Evolutionary conservation across 2,329 filamentous ascomycete species (phyloP).

Genomic region (Chaetomiaceae sp.): DNA sequence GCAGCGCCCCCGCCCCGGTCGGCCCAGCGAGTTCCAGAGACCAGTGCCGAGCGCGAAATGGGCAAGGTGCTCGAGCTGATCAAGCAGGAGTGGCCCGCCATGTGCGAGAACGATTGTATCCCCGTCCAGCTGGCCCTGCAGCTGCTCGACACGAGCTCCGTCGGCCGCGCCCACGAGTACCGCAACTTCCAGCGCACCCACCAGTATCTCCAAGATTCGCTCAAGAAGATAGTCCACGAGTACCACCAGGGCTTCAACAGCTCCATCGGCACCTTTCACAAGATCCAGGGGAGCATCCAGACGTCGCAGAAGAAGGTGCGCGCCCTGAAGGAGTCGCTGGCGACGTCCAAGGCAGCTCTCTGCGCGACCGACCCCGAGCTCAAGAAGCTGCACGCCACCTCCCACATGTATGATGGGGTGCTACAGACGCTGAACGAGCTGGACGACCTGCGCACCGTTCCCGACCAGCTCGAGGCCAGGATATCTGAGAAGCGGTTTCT

Average conservation of each 20-base stretch:
- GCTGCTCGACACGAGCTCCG: slow-evolving; percentile 87
- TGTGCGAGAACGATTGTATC: slow-evolving; percentile 83
- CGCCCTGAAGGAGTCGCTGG: slow-evolving; percentile 75
- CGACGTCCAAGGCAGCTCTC: slow-evolving; percentile 73
- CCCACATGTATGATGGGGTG: slow-evolving; percentile 86
- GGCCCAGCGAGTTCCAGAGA: slow-evolving; percentile 24
- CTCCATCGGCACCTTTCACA: slow-evolving; percentile 97
- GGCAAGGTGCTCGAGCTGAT: slow-evolving; percentile 73
- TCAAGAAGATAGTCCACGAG: slow-evolving; percentile 95
- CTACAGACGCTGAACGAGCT: slow-evolving; percentile 78
- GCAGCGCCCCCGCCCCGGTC: slow-evolving; percentile 33
- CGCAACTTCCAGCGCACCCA: slow-evolving; percentile 79
- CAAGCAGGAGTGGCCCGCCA: slow-evolving; percentile 83
- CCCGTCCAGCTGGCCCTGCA: slow-evolving; percentile 94
- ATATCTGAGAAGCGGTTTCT: slow-evolving; percentile 97
- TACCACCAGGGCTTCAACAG: slow-evolving; percentile 99
- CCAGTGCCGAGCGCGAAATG: slow-evolving; percentile 54
- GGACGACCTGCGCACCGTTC: slow-evolving; percentile 82
- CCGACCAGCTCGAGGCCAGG: slow-evolving; percentile 86
- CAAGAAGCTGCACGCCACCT: slow-evolving; percentile 80
- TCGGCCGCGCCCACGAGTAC: slow-evolving; percentile 87
- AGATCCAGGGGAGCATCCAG: slow-evolving; percentile 92
- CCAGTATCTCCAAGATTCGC: slow-evolving; percentile 80
- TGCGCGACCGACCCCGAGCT: slow-evolving; percentile 85
- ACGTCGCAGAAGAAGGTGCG: slow-evolving; percentile 82